A percentile compares a stretch with the other conserved stretches of the same genome.
Conservation (phyloP, 352 stramenopile genomes). For the Lagenidium sp. region DNA sequence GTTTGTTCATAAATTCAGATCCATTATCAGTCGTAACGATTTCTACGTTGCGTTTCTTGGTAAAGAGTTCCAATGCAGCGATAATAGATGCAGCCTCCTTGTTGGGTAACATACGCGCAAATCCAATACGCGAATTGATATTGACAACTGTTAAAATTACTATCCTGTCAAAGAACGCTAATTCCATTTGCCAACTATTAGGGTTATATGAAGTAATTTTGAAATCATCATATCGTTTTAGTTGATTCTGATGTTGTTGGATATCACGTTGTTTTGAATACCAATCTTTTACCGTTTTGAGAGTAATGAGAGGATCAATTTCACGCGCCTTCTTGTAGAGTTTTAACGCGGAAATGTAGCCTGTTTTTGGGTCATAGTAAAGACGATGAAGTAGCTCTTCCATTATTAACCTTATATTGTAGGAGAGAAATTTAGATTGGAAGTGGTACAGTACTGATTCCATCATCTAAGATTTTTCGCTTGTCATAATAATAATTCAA, state of each 20-base stretch:
- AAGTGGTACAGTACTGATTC: conserved; percentile 14
- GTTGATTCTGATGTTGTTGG: conserved; percentile 15
- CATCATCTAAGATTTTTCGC: conserved; percentile 10
- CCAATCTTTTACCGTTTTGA: conserved; percentile 18
- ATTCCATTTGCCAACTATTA: conserved; percentile 20
- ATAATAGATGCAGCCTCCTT: conserved; percentile 21
- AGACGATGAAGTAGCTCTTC: conserved; percentile 14
- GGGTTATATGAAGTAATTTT: conserved; percentile 15
- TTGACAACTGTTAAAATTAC: conserved; percentile 23
- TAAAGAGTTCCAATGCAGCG: conserved; percentile 14
- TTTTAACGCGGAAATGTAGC: conserved; percentile 10
- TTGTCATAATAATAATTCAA: conserved; percentile 24
- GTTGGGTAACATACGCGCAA: conserved; percentile 24
- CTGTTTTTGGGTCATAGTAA: conserved; percentile 18
- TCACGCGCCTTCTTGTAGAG: conserved; percentile 15
- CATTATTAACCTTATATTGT: too few relatives aligned
- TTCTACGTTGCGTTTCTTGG: conserved; percentile 14
- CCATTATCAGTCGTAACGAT: conserved; percentile 29
- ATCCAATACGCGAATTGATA: conserved; percentile 28
- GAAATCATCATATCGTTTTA: conserved; percentile 1
- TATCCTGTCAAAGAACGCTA: conserved; percentile 13
- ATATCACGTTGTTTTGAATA: conserved; percentile 9
- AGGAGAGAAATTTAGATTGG: background rate
- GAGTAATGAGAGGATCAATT: conserved; percentile 7
- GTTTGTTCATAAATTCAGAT: conserved; percentile 21